phyloP scores from a whole-genome alignment of 345 rosid genomes.

The Erysimum cheiranthoides region DNA sequence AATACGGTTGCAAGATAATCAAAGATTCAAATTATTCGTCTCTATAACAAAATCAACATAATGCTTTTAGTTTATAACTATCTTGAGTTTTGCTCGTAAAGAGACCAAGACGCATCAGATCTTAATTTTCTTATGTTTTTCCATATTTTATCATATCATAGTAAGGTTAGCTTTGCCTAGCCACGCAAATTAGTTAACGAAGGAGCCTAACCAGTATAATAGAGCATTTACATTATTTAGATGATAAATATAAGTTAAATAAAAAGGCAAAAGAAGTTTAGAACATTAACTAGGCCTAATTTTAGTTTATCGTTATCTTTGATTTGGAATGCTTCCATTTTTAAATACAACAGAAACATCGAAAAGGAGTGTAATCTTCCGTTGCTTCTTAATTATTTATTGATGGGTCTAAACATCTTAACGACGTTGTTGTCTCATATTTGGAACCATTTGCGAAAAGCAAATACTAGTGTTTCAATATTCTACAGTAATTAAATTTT shows the following conservation, averaged over 20 bases:
- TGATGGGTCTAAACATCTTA: slow-evolving; percentile 1
- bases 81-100: neutral
- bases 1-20: neutral
- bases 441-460: slow-evolving; percentile 21
- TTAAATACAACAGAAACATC: neutral
- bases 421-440: slow-evolving; percentile 24
- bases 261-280: neutral
- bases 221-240: neutral
- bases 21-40: neutral
- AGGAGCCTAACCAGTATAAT: neutral
- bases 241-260: neutral
- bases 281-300: slow-evolving; percentile 10
- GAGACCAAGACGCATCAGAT: slow-evolving; percentile 7
- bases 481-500: slow-evolving; percentile 3
- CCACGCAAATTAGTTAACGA: neutral
- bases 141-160: slow-evolving; percentile 4
- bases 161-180: slow-evolving; percentile 16
- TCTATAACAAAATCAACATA: neutral
- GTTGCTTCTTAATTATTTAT: neutral
- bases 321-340: neutral
- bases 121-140: neutral
- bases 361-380: neutral
- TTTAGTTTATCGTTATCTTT: neutral
- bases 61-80: neutral
- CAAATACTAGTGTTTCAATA: neutral